These are phyloP conservation scores for Medicago arabica DNA, from an alignment of 306 rosid species.

Conservation along the genomic window DNA sequence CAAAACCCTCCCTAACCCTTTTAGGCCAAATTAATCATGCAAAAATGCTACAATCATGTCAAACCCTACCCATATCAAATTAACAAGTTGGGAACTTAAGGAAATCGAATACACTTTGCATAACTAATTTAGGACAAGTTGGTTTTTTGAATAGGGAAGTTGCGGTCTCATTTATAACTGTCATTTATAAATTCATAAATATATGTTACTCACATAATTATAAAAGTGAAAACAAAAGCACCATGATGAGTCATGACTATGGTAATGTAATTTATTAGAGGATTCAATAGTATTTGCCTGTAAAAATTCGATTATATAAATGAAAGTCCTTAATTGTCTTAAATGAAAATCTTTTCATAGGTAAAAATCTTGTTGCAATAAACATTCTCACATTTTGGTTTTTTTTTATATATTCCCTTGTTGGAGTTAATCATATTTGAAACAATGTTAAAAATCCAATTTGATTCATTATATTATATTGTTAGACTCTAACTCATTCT, in stretches of 20 bases:
- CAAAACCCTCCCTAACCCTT: slow-evolving; percentile 44
- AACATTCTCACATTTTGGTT: too few relatives aligned
- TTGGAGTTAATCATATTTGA: too few relatives aligned
- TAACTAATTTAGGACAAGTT: slow-evolving; percentile 37
- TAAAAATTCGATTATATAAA: too few relatives aligned
- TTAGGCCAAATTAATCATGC: slow-evolving; percentile 42
- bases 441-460: too few relatives aligned
- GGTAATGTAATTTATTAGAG: slow-evolving; percentile 19
- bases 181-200: not conserved
- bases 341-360: not conserved
- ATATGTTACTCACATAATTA: slow-evolving; percentile 21
- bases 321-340: not conserved
- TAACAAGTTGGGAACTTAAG: slow-evolving; percentile 34
- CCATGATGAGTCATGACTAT: not conserved
- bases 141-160: slow-evolving; percentile 12
- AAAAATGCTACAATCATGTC: slow-evolving; percentile 21
- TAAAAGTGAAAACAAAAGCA: slow-evolving; percentile 3
- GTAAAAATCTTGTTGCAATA: not conserved
- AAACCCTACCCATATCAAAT: slow-evolving; percentile 23
- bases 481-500: too few relatives aligned
- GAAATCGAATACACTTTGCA: slow-evolving; percentile 27
- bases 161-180: not conserved
- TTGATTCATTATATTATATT: too few relatives aligned
- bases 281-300: not conserved
- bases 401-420: too few relatives aligned